Evolutionary conservation across 768 basidiomycete genomes (phyloP).

Genomic region (Dentipellis fragilis): DNA sequence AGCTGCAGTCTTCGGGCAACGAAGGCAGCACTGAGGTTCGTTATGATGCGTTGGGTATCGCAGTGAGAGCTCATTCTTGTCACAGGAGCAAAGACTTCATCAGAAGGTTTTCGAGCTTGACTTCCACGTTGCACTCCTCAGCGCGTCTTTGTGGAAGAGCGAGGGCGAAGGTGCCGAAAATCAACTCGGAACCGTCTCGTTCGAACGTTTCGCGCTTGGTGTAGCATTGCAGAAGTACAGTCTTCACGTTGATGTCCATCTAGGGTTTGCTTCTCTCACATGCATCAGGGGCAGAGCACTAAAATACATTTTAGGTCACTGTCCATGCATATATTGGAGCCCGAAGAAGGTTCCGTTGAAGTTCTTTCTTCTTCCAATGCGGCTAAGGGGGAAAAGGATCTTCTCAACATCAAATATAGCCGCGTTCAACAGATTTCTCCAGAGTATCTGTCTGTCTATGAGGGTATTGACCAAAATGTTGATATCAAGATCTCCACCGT

Average conservation of each 20-base stretch:
- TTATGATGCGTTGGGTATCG: constrained; percentile 1
- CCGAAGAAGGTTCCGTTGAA: constrained; percentile 38
- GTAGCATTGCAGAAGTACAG: constrained; percentile 75
- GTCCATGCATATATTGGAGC: constrained; percentile 63
- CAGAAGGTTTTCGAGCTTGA: constrained; percentile 74
- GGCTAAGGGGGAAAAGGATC: constrained; percentile 40
- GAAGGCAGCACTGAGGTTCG: constrained; percentile 43
- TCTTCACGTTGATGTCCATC: constrained; percentile 76
- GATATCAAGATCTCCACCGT: constrained; percentile 86
- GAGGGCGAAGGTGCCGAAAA: constrained; percentile 52
- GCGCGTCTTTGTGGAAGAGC: constrained; percentile 71
- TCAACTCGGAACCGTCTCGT: constrained; percentile 64
- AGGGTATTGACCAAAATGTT: constrained; percentile 81
- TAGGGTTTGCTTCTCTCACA: constrained; percentile 40
- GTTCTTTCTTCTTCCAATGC: constrained; percentile 55
- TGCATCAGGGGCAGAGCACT: constrained; percentile 1
- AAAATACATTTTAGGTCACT: constrained; percentile 42
- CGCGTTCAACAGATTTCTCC: constrained; percentile 80
- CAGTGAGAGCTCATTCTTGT: not conserved
- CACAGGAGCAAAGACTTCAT: constrained; percentile 29
- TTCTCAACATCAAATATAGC: constrained; percentile 70
- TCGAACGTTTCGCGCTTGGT: constrained; percentile 68
- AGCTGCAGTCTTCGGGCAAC: constrained; percentile 60
- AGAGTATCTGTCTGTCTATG: constrained; percentile 68
- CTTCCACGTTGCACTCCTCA: constrained; percentile 78